phyloP scores from a whole-genome alignment of 164 flowering plant species.

The Houttuynia cordata region DNA sequence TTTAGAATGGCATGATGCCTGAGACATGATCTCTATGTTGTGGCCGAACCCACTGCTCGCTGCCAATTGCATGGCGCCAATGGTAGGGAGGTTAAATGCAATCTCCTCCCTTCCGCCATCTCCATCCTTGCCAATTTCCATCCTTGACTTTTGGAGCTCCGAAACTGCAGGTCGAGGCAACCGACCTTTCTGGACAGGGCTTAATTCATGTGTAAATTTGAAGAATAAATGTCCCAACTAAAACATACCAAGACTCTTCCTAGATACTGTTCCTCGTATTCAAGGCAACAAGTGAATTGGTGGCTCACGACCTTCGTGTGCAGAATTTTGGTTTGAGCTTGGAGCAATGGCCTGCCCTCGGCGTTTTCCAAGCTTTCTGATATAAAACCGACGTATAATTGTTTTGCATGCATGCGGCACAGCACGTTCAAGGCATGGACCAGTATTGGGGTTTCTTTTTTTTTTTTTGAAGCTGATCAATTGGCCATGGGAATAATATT shows the following conservation, averaged over 20 bases:
- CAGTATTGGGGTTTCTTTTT: too few species aligned
- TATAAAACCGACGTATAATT: too few species aligned
- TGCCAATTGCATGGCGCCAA: constrained; percentile 59
- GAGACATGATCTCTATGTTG: constrained; percentile 58
- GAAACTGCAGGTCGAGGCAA: not conserved
- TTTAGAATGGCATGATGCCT: constrained; percentile 42
- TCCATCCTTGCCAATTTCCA: constrained; percentile 34
- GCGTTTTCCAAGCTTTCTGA: too few species aligned
- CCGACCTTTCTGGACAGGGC: not conserved
- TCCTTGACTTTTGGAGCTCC: constrained; percentile 1
- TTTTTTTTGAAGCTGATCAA: too few species aligned
- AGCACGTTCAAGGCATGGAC: too few species aligned
- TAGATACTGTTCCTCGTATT: constrained; percentile 13
- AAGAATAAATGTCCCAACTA: constrained; percentile 25
- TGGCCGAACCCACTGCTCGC: constrained; percentile 73
- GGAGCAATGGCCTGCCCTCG: too few species aligned
- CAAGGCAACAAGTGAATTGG: constrained; percentile 23
- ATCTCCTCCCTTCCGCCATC: constrained; percentile 31
- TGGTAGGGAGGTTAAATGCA: constrained; percentile 32
- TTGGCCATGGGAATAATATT: too few species aligned
- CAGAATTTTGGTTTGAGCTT: not conserved
- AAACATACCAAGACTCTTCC: constrained; percentile 36
- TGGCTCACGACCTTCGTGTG: constrained; percentile 50
- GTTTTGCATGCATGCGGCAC: too few species aligned
- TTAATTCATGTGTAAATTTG: constrained; percentile 4